Conservation (phyloP, 1,284 basidiomycete species). For the Salmacisia buchloeana region DNA sequence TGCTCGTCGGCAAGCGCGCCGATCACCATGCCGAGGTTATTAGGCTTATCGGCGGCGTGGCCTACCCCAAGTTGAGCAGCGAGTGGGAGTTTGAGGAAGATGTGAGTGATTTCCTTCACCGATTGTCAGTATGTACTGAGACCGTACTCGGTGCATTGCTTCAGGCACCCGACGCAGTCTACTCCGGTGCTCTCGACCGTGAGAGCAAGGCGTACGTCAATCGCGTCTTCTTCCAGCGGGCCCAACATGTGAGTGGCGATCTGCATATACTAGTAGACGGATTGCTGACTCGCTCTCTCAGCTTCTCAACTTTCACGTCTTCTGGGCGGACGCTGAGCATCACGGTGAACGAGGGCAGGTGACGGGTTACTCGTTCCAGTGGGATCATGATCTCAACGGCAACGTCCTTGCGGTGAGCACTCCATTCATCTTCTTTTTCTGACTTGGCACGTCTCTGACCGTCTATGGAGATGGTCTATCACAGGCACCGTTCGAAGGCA, state of each 20-base stretch:
- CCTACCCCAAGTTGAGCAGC: slow-evolving; percentile 18
- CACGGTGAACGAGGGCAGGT: slow-evolving; percentile 58
- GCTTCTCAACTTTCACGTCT: slow-evolving; percentile 57
- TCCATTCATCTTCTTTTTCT: not conserved
- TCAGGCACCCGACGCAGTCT: slow-evolving; percentile 45
- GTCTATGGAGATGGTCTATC: not conserved
- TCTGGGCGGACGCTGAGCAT: slow-evolving; percentile 56
- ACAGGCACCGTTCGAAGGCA: slow-evolving; percentile 55
- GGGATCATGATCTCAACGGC: slow-evolving; percentile 68
- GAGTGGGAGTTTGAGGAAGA: slow-evolving; percentile 39
- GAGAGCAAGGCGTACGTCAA: slow-evolving; percentile 62
- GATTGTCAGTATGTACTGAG: slow-evolving; percentile 8
- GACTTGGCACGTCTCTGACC: not conserved
- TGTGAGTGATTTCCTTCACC: not conserved
- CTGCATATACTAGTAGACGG: not conserved
- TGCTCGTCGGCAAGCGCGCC: slow-evolving; percentile 32
- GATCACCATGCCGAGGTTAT: slow-evolving; percentile 35
- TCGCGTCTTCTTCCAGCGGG: slow-evolving; percentile 60
- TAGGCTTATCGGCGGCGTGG: slow-evolving; percentile 25
- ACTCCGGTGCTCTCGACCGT: slow-evolving; percentile 59
- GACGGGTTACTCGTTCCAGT: slow-evolving; percentile 65
- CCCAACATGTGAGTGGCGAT: slow-evolving; percentile 14
- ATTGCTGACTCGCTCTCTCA: slow-evolving; percentile 15
- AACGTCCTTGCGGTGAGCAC: slow-evolving; percentile 54
- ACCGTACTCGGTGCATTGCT: too few species aligned